Base-by-base conservation (phyloP, 1,139 yeast genomes). In the Saccharomyces pastorianus region DNA sequence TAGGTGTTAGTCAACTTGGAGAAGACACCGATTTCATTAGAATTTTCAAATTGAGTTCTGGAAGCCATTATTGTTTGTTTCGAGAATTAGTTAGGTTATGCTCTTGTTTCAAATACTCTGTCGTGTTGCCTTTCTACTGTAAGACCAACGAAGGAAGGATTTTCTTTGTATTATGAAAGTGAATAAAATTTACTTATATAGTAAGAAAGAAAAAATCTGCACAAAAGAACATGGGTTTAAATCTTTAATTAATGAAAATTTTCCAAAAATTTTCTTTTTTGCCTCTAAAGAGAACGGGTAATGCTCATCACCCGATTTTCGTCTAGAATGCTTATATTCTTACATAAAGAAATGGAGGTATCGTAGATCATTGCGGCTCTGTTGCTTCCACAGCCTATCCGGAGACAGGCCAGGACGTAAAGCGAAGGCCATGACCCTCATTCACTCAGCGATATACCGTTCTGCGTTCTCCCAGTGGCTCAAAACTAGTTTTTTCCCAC, bases 21-120 rank as follows among this genome's bases (percentile, higher is more conserved):
- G 70, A 95, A 95, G 56, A 95, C 99, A 70, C 99, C 99, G 60
- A 95, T 93, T 78, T 93, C 99, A 73, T 93, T 93, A 56, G 97
- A 90, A 76, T 93, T 93, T 78, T 93, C 99, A 79, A 93, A 93
- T 77, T 79, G 83, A 50, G 83, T 78, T 72, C 84, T 80, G 53
- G 80, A 69, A 63, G 83, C 83, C 83, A 80, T 79, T n/a, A 14
- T 42, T 13, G 50, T 28, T 20, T 20, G 23, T 49, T 31, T 25
- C 38, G 25, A 38, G 44, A 38, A 8, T 26, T 25, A 25, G 28
- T 25, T 20, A 2, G 4, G 31, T 28, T 49, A 25, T 41, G 17
- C 47, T 41, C 20, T 23, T 49, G 28, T n/a, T 38, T 14, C 29
- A 42, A 34, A 42, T 42, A 46, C 48, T 28, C 32, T 26, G 17